These are phyloP conservation scores for Trichomonas tenax DNA, from an alignment of 208 protist species.

Conservation along the genomic window DNA sequence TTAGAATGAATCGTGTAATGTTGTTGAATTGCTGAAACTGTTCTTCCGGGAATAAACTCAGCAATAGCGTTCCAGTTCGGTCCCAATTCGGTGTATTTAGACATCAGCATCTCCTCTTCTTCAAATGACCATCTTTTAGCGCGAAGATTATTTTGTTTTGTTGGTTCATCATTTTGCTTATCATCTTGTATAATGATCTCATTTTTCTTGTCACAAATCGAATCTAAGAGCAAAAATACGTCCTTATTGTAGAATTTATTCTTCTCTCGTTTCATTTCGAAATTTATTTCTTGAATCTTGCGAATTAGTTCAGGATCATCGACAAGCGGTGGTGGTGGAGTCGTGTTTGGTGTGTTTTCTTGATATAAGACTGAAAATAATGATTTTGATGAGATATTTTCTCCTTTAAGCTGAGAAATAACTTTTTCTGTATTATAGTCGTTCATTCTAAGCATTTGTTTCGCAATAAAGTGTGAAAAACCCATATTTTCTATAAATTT, in stretches of 20 bases:
- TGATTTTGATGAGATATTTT: background rate
- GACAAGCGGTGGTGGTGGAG: background rate
- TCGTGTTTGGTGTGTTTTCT: background rate
- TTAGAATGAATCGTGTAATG: background rate
- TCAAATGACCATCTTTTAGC: background rate
- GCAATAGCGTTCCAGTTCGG: background rate
- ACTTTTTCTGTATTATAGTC: background rate
- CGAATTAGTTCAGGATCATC: background rate
- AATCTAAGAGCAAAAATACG: background rate
- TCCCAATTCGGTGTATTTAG: background rate
- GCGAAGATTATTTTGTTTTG: background rate
- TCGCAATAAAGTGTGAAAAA: background rate
- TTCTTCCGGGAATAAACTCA: background rate
- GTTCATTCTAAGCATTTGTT: background rate
- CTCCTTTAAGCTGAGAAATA: background rate
- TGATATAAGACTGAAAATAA: too few relatives aligned
- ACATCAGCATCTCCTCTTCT: background rate
- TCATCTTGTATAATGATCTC: background rate
- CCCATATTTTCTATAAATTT: background rate
- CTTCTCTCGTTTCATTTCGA: background rate
- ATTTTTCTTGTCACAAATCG: background rate
- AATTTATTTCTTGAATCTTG: background rate
- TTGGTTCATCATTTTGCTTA: background rate
- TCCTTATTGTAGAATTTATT: background rate
- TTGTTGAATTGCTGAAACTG: background rate